Conservation (phyloP, 495 filamentous ascomycete species). For the Aspergillus asperescens region DNA sequence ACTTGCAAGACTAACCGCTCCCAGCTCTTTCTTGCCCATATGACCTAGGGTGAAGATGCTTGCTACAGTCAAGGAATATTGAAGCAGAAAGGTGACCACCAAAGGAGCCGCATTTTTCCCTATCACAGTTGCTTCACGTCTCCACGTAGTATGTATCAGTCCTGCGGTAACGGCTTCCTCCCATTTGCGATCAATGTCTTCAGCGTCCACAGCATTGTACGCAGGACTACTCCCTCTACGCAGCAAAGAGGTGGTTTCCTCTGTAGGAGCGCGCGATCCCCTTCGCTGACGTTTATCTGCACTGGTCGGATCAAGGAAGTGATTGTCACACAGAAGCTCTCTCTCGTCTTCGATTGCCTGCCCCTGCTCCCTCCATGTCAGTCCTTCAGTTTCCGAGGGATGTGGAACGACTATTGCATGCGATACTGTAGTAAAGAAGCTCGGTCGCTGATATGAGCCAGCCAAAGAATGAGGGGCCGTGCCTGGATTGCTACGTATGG, state of each 20-base stretch:
- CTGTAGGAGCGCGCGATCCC: background rate
- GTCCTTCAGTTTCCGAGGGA: conserved; percentile 41
- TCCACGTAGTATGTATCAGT: conserved; percentile 76
- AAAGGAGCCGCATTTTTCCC: conserved; percentile 57
- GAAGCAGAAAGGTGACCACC: conserved; percentile 66
- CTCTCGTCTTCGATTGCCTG: conserved; percentile 67
- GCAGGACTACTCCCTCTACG: conserved; percentile 14
- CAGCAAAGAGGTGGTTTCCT: conserved; percentile 52
- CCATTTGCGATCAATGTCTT: conserved; percentile 60
- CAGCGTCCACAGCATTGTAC: conserved; percentile 29
- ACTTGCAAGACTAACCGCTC: conserved; percentile 58
- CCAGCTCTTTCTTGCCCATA: conserved; percentile 58
- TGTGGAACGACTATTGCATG: conserved; percentile 43
- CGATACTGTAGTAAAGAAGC: conserved; percentile 57
- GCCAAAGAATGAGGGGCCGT: conserved; percentile 51
- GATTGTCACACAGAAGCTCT: conserved; percentile 70
- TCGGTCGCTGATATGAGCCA: conserved; percentile 65
- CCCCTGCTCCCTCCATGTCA: conserved; percentile 58
- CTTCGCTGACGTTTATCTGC: conserved; percentile 4
- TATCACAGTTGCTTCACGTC: conserved; percentile 69
- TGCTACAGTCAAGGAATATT: conserved; percentile 68
- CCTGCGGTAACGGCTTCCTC: conserved; percentile 70
- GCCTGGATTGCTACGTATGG: conserved; percentile 31
- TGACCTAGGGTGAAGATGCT: conserved; percentile 65
- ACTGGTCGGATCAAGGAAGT: conserved; percentile 45